Percentiles rank a stretch among this genome's conserved stretches.
These are phyloP conservation scores for Withania somnifera DNA, from an alignment of 305 asterid genomes.

Conservation along the genomic window DNA sequence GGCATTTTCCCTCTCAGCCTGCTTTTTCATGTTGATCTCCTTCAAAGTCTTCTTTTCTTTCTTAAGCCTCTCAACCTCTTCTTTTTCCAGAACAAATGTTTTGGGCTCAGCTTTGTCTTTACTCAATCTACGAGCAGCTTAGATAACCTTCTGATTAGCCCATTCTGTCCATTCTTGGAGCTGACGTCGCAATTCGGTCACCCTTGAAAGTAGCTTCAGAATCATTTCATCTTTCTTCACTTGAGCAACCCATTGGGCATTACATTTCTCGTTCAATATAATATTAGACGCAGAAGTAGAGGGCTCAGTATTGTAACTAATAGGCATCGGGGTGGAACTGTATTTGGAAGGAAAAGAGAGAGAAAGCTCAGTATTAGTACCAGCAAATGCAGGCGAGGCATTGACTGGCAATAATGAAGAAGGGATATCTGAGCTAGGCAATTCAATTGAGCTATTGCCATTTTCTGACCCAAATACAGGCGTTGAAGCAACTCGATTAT, in stretches of 20 bases:
- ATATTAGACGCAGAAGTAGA: slow-evolving; percentile 20
- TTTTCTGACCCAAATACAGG: slow-evolving; percentile 35
- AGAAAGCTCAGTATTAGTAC: slow-evolving; percentile 50
- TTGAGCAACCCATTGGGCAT: slow-evolving; percentile 37
- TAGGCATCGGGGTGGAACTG: slow-evolving; percentile 34
- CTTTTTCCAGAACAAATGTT: slow-evolving; percentile 71
- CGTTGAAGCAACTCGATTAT: slow-evolving; percentile 29
- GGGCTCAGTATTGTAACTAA: slow-evolving; percentile 29
- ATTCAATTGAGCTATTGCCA: slow-evolving; percentile 15
- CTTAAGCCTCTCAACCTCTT: slow-evolving; percentile 71
- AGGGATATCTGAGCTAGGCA: slow-evolving; percentile 23
- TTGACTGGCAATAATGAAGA: slow-evolving; percentile 17
- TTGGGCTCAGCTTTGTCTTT: slow-evolving; percentile 79
- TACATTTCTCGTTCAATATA: slow-evolving; percentile 25
- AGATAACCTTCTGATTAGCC: slow-evolving; percentile 94
- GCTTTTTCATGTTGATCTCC: slow-evolving; percentile 62
- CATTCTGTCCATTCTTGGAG: slow-evolving; percentile 93
- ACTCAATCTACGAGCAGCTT: slow-evolving; percentile 73
- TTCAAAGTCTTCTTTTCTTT: slow-evolving; percentile 64
- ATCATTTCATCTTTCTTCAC: slow-evolving; percentile 73
- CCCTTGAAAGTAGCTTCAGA: slow-evolving; percentile 53
- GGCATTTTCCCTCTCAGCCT: slow-evolving; percentile 75
- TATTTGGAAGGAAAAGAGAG: slow-evolving; percentile 52
- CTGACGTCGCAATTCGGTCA: slow-evolving; percentile 56
- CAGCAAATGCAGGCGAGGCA: slow-evolving; percentile 27